Base-by-base conservation (phyloP, 306 rosid genomes). In the Oemleria cerasiformis region DNA sequence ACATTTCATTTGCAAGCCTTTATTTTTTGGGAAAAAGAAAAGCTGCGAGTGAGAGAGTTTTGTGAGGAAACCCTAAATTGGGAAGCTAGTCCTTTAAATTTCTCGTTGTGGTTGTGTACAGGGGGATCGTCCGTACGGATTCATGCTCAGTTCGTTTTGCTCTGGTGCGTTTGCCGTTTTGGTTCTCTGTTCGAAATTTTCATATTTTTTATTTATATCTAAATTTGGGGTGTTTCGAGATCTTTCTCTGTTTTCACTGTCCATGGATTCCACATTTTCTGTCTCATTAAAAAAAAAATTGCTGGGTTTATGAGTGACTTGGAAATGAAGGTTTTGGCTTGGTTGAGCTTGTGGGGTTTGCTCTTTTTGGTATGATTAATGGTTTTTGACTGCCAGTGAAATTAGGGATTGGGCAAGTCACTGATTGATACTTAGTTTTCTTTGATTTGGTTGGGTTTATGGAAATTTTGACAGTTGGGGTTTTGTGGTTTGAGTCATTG, bases 81-180 rank as follows among this genome's bases (percentile, higher is more conserved):
- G 30, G 45, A 62, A 61, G 53, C 48, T n/a, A 15, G 42, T 54
- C 65, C 54, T 20, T n/a, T 30, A 5, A 23, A 7, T 8, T 63
- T 2, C 53, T 23, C 16, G 42, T 19, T 53, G 20, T 42, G 11
- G 25, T 64, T 44, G 13, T 67, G 11, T 58, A 58, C 62, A 23
- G 21, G 75, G 19, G 30, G 12, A 20, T 57, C 54, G 10, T 60
- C 53, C 62, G 36, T 54, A 21, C 75, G 23, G 30, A 63, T 45
- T 78, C 73, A 39, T 71, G 40, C 70, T 61, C 79, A 66, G 78
- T 19, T 80, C 78, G n/a, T 44, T 50, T 50, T 9, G 13, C 50
- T 40, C 77, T 71, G 75, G 88, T 82, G 72, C 80, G 88, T 87
- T 75, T 63, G n/a, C 30, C 12, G 4, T 63, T 45, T 13, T 38